phyloP scores from a whole-genome alignment of 2,329 filamentous ascomycete species.

The Purpureocillium lavendulum region DNA sequence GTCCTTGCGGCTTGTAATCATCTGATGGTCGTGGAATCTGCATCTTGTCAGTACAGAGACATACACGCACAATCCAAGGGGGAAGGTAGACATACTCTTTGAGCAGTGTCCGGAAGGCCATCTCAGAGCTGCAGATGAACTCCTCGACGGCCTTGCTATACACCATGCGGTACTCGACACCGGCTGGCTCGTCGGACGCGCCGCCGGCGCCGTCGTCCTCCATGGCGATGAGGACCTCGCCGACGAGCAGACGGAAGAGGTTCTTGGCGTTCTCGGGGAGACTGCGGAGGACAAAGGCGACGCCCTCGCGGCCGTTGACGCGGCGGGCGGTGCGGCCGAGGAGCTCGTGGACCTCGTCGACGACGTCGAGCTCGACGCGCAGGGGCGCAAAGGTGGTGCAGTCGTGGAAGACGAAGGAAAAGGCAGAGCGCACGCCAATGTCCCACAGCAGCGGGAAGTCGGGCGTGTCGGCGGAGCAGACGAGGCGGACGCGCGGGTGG shows the following conservation, averaged over 20 bases:
- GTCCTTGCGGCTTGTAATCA: slow-evolving; percentile 86
- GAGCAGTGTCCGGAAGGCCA: slow-evolving; percentile 85
- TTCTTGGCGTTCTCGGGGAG: slow-evolving; percentile 87
- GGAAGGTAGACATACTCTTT: slow-evolving; percentile 61
- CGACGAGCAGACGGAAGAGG: slow-evolving; percentile 76
- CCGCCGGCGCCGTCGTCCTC: slow-evolving; percentile 45
- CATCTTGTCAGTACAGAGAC: slow-evolving; percentile 15
- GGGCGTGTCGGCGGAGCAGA: slow-evolving; percentile 80
- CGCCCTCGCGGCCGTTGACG: slow-evolving; percentile 82
- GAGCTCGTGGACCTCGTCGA: slow-evolving; percentile 84
- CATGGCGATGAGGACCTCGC: slow-evolving; percentile 69
- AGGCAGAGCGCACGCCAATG: slow-evolving; percentile 69
- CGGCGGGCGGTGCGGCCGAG: slow-evolving; percentile 73
- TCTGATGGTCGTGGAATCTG: slow-evolving; percentile 93
- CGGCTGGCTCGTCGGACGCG: slow-evolving; percentile 39
- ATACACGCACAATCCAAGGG: neutral
- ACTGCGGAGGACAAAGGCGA: slow-evolving; percentile 82
- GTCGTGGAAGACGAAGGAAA: slow-evolving; percentile 88
- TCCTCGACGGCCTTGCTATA: slow-evolving; percentile 96
- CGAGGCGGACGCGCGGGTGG: slow-evolving; percentile 61
- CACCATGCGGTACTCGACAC: slow-evolving; percentile 81
- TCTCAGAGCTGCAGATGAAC: slow-evolving; percentile 94
- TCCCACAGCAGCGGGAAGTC: slow-evolving; percentile 89
- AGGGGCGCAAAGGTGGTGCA: slow-evolving; percentile 81
- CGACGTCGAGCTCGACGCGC: slow-evolving; percentile 65